Percentiles rank a stretch among this genome's conserved stretches.
Evolutionary conservation across 768 basidiomycete genomes (phyloP).

Genomic region (Dentipellis fragilis): DNA sequence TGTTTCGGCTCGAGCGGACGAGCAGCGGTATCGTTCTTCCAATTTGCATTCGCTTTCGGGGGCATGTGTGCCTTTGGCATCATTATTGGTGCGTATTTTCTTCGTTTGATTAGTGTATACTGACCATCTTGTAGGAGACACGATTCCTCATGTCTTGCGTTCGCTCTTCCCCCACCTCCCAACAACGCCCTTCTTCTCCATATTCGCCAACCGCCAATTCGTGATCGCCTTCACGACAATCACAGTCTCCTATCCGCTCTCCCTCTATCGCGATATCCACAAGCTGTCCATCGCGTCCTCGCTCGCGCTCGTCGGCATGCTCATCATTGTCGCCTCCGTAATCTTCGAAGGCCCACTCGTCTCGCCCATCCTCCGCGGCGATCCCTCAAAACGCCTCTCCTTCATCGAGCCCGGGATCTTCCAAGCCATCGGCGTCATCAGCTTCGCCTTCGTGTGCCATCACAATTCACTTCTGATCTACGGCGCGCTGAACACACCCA

Average conservation of each 20-base stretch:
- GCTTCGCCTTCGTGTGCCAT: constrained; percentile 94
- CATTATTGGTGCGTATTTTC: constrained; percentile 52
- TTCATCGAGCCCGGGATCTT: constrained; percentile 75
- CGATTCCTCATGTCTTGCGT: constrained; percentile 89
- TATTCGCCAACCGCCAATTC: constrained; percentile 82
- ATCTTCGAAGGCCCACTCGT: constrained; percentile 75
- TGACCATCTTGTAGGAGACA: constrained; percentile 55
- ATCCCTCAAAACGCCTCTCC: constrained; percentile 63
- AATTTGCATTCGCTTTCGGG: constrained; percentile 96
- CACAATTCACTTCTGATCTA: constrained; percentile 97
- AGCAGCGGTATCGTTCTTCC: constrained; percentile 91
- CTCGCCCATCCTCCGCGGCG: constrained; percentile 64
- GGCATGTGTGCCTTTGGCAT: constrained; percentile 99
- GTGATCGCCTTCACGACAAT: constrained; percentile 82
- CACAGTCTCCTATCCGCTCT: constrained; percentile 88
- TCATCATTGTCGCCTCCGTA: constrained; percentile 83
- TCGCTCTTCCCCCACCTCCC: constrained; percentile 64
- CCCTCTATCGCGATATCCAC: constrained; percentile 94
- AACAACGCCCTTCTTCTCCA: constrained; percentile 58
- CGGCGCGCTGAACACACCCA: constrained; percentile 85
- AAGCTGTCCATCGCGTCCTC: constrained; percentile 90
- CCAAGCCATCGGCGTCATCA: constrained; percentile 95
- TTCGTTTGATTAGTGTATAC: not conserved
- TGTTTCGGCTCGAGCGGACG: constrained; percentile 90
- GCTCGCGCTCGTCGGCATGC: constrained; percentile 87